phyloP scores from a whole-genome alignment of 1,284 basidiomycete genomes.

The Trichosporon faecale region DNA sequence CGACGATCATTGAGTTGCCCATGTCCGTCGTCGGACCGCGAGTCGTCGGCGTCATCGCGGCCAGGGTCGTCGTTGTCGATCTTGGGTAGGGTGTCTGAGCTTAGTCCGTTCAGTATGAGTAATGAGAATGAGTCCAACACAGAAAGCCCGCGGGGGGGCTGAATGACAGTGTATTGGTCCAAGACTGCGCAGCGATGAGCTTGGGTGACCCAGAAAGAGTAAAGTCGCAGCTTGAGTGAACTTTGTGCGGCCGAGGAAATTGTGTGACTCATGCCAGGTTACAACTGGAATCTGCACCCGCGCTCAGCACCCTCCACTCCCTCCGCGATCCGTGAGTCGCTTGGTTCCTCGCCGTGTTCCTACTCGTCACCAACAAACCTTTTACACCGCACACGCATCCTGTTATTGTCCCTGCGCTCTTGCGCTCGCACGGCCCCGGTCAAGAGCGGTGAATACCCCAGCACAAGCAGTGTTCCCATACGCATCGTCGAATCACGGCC shows the following conservation, averaged over 20 bases:
- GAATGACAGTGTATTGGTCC: background rate
- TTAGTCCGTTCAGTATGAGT: background rate
- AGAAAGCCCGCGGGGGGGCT: background rate
- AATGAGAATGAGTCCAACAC: background rate
- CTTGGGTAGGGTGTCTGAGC: background rate
- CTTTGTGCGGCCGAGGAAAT: background rate
- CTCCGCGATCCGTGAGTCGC: no score
- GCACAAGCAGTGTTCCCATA: background rate
- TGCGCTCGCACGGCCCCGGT: background rate
- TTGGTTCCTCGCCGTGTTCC: background rate
- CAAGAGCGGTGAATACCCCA: background rate
- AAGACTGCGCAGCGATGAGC: background rate
- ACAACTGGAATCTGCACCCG: background rate
- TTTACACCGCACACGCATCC: background rate
- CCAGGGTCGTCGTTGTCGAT: background rate
- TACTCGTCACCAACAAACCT: background rate
- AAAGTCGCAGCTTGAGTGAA: background rate
- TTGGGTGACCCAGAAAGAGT: background rate
- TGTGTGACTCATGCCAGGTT: background rate
- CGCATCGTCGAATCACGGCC: background rate
- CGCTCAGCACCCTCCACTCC: background rate
- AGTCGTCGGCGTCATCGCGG: background rate
- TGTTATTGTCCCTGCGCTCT: no score
- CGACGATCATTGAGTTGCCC: background rate
- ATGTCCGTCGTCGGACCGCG: background rate